These are phyloP conservation scores for Paramecium bursaria DNA, from an alignment of 73 alveolate genomes.

Conservation along the genomic window DNA sequence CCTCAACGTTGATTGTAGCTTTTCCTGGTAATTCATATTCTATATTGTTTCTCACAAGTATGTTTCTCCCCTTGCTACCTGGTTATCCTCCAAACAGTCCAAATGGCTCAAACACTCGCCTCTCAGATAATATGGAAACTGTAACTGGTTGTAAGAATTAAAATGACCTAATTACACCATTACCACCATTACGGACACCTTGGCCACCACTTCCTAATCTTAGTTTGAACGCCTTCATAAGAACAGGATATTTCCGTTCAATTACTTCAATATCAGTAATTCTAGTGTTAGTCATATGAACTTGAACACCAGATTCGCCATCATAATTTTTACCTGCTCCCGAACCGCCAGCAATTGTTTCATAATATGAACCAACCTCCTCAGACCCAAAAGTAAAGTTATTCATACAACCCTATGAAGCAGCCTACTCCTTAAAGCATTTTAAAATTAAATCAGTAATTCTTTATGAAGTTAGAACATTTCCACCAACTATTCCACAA, in stretches of 20 bases:
- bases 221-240: constrained; percentile 74
- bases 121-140: constrained; percentile 81
- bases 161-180: constrained; percentile 89
- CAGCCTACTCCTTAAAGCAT: constrained; percentile 86
- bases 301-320: constrained; percentile 88
- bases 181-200: constrained; percentile 89
- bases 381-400: constrained; percentile 89
- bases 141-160: constrained; percentile 75
- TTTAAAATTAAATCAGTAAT: constrained; percentile 87
- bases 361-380: constrained; percentile 80
- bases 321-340: constrained; percentile 92
- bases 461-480: constrained; percentile 87
- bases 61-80: constrained; percentile 84
- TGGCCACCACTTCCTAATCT: constrained; percentile 88
- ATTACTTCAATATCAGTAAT: constrained; percentile 91
- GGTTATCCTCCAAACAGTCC: constrained; percentile 89
- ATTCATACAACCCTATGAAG: constrained; percentile 93
- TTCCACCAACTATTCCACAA: constrained; percentile 94
- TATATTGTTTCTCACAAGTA: constrained; percentile 74
- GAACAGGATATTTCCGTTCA: constrained; percentile 89
- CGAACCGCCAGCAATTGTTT: constrained; percentile 93
- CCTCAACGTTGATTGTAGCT: constrained; percentile 70
- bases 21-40: constrained; percentile 78
- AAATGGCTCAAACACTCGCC: constrained; percentile 89
- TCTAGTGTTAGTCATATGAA: constrained; percentile 95